Evolutionary conservation across 768 basidiomycete species (phyloP), one percentile per base, ranked within the genome.

Genomic region (Tulasnella sp.): DNA sequence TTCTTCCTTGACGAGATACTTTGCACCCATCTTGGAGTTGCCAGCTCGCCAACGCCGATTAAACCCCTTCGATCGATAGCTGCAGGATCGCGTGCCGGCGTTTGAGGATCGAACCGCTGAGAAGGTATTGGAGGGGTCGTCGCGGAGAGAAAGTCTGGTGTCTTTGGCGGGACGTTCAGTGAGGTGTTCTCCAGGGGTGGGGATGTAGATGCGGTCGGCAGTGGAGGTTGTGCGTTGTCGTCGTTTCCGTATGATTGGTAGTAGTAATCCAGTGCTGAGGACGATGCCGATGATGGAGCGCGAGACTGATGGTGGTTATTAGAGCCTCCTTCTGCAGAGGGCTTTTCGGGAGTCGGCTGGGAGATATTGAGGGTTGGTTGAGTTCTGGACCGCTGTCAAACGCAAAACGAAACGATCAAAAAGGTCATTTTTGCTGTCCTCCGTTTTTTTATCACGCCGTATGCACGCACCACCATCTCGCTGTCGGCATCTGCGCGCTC

Each of bases 11-110:
- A 64, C 31, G 81, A 58, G 40, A 64, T 76, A 80, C 34, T 72
- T 81, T 78, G 83, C 85, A 85, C 80, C 97, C 96, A 99, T 81
- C 96, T 91, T 74, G 98, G 98, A n/a, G 98, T 99, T 28, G 96
- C 88, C 44, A 99, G 90, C 86, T 99, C 98, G 50, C 98, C 98
- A 7, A 99, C 94, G 37, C 98, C 98, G 77, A 99, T 91, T 58
- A 99, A 91, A 50, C 92, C 93, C 24, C 91, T 90, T 80, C 98
- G 90, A 87, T 99, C 96, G 81, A 96, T 96, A 83, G 87, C 85
- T 31, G 94, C 91, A 31, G 94, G 93, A 86, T 96, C 92, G 81
- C 90, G 89, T 46, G 89, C 92, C 12, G 95, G 95, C 0, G 94
- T 94, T 24, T 81, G 81, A 16, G 81, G 81, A 9, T 82, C 81